Evolutionary conservation across 169 alveolate species (phyloP), one percentile per base, ranked within the genome.

Genomic region (Eimeria sp.): DNA sequence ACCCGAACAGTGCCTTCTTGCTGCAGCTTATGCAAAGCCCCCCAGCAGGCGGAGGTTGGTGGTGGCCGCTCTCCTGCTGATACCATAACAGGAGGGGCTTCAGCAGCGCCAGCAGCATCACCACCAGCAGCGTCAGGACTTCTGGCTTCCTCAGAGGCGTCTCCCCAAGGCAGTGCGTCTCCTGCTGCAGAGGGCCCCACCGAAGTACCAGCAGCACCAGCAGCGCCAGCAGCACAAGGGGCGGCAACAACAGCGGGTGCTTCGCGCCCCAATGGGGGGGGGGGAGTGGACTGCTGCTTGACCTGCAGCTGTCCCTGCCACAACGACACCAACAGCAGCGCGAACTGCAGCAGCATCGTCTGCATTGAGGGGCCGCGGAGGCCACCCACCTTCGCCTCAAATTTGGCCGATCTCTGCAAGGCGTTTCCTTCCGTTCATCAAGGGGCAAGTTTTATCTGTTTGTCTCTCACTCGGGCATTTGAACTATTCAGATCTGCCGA

Each of bases 321-420:
- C 90, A 82, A 82, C 45, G 61, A 20, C 49, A 76, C 65, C 87
- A 76, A 76, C 87, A 76, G 63, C 87, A n/a, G 83, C 83, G 49
- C 54, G 11, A 72, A 40, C 83, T 40, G 88, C 88, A 78, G 88
- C 88, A 84, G 83, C 57, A 92, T 92, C 63, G 87, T 78, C 5
- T 78, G 95, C 91, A 54, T 92, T 70, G 95, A 92, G 20, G 95
- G 95, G 43, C 95, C 95, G 2, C 40, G 84, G 78, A 54, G 95
- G 51, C 95, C 95, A 7, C 91, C 86, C 47, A 92, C 95, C 27
- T 92, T 92, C 43, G 95, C 86, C 27, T 40, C 82, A 51, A 92
- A 92, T 40, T 80, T 92, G 63, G 82, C 83, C 25, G 72, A 78
- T 25, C 95, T 92, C 54, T 92, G 91, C 84, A 84, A 92, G 83